These are phyloP conservation scores for Glebionis coronaria DNA, from an alignment of 129 eudicot genomes.

Conservation along the genomic window DNA sequence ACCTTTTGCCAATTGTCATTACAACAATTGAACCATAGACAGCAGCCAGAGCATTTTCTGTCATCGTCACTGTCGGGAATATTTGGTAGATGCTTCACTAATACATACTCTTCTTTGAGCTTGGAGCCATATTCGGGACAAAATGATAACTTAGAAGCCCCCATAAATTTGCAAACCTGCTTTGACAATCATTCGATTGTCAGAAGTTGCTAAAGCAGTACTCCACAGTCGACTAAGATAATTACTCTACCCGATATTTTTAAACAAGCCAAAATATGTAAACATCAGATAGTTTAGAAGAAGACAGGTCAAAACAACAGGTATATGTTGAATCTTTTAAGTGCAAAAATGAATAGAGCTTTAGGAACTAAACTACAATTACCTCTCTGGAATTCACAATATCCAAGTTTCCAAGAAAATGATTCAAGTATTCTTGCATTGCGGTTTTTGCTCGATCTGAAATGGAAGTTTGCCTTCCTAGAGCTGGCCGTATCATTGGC, in stretches of 20 bases:
- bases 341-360: constrained; percentile 9
- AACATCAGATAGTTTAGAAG: constrained; percentile 1
- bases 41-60: constrained; percentile 61
- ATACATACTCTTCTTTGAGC: constrained; percentile 86
- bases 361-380: neutral
- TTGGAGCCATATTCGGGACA: constrained; percentile 96
- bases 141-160: constrained; percentile 89
- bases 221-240: constrained; percentile 3
- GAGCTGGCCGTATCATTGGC: constrained; percentile 90
- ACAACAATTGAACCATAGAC: constrained; percentile 82
- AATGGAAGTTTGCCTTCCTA: constrained; percentile 87
- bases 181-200: constrained; percentile 12
- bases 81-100: constrained; percentile 87
- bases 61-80: constrained; percentile 51
- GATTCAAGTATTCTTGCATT: constrained; percentile 95
- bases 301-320: constrained; percentile 15
- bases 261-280: neutral
- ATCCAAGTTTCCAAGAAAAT: constrained; percentile 87
- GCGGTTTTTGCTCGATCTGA: constrained; percentile 89
- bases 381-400: constrained; percentile 96
- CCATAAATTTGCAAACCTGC: constrained; percentile 96
- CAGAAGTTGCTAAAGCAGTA: constrained; percentile 12
- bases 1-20: constrained; percentile 99
- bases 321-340: constrained; percentile 4
- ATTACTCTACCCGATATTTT: neutral